phyloP scores from a whole-genome alignment of 108 stramenopile species.

The Heterococcus sp. region DNA sequence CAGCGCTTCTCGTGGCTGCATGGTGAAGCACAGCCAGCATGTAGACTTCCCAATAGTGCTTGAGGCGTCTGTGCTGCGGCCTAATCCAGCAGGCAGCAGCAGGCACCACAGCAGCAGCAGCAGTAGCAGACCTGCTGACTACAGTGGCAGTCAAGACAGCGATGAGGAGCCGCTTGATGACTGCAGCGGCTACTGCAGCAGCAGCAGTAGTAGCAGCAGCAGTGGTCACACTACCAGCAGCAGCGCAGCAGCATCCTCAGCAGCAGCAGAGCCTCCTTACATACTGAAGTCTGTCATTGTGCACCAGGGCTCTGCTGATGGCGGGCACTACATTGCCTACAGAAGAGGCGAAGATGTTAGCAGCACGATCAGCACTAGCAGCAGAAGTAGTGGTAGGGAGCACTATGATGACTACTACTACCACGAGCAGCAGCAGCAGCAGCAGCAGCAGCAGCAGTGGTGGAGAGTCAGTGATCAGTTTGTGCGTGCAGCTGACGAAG shows the following conservation, averaged over 20 bases:
- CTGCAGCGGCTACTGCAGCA: background rate
- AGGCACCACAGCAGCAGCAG: conserved; percentile 7
- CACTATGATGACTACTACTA: background rate
- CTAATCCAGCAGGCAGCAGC: background rate
- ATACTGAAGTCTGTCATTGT: conserved; percentile 44
- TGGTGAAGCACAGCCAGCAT: conserved; percentile 41
- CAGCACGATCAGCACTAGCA: background rate
- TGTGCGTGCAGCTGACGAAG: conserved; percentile 31
- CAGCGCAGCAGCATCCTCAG: background rate
- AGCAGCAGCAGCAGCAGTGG: conserved; percentile 10
- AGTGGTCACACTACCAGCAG: background rate
- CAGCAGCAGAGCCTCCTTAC: background rate
- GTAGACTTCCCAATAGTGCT: conserved; percentile 34
- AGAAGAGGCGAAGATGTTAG: conserved; percentile 9
- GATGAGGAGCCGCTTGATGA: background rate
- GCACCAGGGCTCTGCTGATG: conserved; percentile 48
- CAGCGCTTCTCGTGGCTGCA: conserved; percentile 32
- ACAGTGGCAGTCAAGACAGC: background rate
- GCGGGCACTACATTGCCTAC: conserved; percentile 48
- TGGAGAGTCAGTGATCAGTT: conserved; percentile 41
- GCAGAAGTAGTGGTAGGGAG: background rate
- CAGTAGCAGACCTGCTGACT: conserved; percentile 1
- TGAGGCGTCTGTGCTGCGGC: background rate
- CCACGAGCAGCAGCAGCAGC: background rate
- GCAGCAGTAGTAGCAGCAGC: background rate